phyloP scores from a whole-genome alignment of 108 stramenopile species.

The Cyclotella sp. region DNA sequence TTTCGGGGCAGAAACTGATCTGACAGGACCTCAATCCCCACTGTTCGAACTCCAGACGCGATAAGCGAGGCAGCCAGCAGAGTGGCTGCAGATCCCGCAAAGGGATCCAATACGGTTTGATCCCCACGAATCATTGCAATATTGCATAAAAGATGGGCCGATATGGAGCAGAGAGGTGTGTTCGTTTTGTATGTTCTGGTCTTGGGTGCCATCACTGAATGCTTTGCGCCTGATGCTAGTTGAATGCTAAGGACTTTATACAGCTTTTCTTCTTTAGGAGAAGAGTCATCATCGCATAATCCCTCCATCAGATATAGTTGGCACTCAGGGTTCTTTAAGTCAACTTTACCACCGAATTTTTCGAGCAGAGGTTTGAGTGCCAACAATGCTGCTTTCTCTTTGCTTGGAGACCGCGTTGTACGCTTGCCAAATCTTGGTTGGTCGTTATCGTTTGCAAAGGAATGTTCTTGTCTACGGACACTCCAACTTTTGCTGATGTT shows the following conservation, averaged over 20 bases:
- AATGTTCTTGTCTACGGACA: slow-evolving; percentile 55
- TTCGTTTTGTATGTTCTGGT: slow-evolving; percentile 79
- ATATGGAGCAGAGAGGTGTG: slow-evolving; percentile 75
- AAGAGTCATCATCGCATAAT: slow-evolving; percentile 25
- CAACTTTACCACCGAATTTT: slow-evolving; percentile 67
- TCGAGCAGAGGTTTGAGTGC: slow-evolving; percentile 58
- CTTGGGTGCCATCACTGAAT: slow-evolving; percentile 65
- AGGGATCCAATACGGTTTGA: slow-evolving; percentile 70
- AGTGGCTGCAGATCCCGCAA: slow-evolving; percentile 69
- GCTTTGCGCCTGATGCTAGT: slow-evolving; percentile 51
- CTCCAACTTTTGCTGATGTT: slow-evolving; percentile 51
- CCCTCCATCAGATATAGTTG: slow-evolving; percentile 79
- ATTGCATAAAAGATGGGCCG: slow-evolving; percentile 74
- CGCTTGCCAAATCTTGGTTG: slow-evolving; percentile 63
- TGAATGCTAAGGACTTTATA: slow-evolving; percentile 54
- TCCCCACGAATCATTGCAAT: slow-evolving; percentile 53
- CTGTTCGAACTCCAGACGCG: slow-evolving; percentile 57
- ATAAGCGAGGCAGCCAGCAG: slow-evolving; percentile 78
- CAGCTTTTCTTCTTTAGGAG: background rate
- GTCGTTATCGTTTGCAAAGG: slow-evolving; percentile 34
- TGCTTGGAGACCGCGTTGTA: slow-evolving; percentile 54
- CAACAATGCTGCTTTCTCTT: slow-evolving; percentile 58
- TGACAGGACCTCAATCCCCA: slow-evolving; percentile 79
- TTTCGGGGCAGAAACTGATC: slow-evolving; percentile 61
- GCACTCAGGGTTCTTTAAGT: slow-evolving; percentile 70